A percentile compares a stretch with the other conserved stretches of the same genome.
phyloP scores from a whole-genome alignment of 345 rosid species.

The Ceriops decandra region DNA sequence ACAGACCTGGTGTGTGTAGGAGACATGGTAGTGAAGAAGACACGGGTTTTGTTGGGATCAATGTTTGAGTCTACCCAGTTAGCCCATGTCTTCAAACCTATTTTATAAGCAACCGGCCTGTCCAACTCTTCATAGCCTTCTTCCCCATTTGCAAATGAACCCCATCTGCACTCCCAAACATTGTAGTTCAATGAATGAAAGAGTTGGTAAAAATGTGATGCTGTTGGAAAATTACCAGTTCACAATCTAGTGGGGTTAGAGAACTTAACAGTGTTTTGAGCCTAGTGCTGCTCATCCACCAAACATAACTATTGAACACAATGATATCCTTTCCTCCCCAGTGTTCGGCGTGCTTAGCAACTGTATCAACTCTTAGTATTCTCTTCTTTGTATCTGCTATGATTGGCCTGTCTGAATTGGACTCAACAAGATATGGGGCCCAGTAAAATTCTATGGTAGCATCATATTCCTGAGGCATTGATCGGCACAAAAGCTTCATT shows the following conservation, averaged over 20 bases:
- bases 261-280: conserved; percentile 22
- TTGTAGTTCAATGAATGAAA: not conserved
- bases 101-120: conserved; percentile 34
- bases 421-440: conserved; percentile 29
- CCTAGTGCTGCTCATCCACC: conserved; percentile 34
- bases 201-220: not conserved
- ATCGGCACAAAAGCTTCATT: not conserved
- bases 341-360: conserved; percentile 22
- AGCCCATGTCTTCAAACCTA: conserved; percentile 44
- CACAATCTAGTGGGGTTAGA: not conserved
- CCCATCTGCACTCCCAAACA: conserved; percentile 32
- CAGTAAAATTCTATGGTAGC: conserved; percentile 28
- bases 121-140: conserved; percentile 36
- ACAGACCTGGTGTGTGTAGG: conserved; percentile 36
- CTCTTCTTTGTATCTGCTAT: conserved; percentile 30
- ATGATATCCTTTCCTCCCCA: conserved; percentile 29
- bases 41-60: conserved; percentile 35
- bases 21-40: conserved; percentile 49
- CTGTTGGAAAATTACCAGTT: not conserved
- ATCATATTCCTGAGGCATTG: conserved; percentile 24
- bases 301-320: conserved; percentile 30
- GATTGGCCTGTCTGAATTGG: conserved; percentile 23
- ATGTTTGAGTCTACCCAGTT: conserved; percentile 40
- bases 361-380: conserved; percentile 25
- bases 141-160: conserved; percentile 33